Evolutionary conservation across 495 filamentous ascomycete species (phyloP).

Genomic region (Tuber borchii): DNA sequence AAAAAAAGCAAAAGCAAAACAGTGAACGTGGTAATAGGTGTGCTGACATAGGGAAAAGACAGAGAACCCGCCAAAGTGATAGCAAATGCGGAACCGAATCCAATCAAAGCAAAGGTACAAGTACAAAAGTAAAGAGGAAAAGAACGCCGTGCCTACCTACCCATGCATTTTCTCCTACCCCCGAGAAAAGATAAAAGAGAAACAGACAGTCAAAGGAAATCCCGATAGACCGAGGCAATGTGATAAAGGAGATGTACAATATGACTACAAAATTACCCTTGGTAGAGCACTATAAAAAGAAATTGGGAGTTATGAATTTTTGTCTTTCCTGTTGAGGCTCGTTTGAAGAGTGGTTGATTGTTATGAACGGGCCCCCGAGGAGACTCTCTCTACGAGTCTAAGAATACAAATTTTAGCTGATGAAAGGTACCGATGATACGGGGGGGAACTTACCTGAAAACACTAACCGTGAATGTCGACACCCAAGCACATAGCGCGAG

Average conservation of each 20-base stretch:
- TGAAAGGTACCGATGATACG: slow-evolving; percentile 7
- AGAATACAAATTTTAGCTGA: slow-evolving; percentile 19
- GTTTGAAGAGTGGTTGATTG: slow-evolving; percentile 9
- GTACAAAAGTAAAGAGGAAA: slow-evolving; percentile 21
- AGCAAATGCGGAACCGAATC: slow-evolving; percentile 10
- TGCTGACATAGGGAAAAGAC: slow-evolving; percentile 34
- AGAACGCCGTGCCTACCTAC: slow-evolving; percentile 27
- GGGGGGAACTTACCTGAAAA: slow-evolving; percentile 59
- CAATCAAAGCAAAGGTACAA: slow-evolving; percentile 12
- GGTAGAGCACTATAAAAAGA: slow-evolving; percentile 6
- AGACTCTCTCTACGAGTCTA: slow-evolving; percentile 65
- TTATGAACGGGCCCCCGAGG: slow-evolving; percentile 31
- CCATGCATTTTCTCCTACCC: slow-evolving; percentile 24
- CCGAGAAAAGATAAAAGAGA: slow-evolving; percentile 5
- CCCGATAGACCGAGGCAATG: slow-evolving; percentile 8
- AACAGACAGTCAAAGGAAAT: slow-evolving; percentile 6
- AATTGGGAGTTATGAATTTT: slow-evolving; percentile 8
- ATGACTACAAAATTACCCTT: slow-evolving; percentile 17
- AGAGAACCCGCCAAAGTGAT: slow-evolving; percentile 8
- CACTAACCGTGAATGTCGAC: slow-evolving; percentile 78
- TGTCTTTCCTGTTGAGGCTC: not conserved
- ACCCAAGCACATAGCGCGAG: slow-evolving; percentile 84
- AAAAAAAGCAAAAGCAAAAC: slow-evolving; percentile 24
- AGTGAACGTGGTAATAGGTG: slow-evolving; percentile 15
- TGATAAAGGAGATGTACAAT: slow-evolving; percentile 20